These are phyloP conservation scores for Lentinula boryana DNA, from an alignment of 768 basidiomycete genomes.

Conservation along the genomic window DNA sequence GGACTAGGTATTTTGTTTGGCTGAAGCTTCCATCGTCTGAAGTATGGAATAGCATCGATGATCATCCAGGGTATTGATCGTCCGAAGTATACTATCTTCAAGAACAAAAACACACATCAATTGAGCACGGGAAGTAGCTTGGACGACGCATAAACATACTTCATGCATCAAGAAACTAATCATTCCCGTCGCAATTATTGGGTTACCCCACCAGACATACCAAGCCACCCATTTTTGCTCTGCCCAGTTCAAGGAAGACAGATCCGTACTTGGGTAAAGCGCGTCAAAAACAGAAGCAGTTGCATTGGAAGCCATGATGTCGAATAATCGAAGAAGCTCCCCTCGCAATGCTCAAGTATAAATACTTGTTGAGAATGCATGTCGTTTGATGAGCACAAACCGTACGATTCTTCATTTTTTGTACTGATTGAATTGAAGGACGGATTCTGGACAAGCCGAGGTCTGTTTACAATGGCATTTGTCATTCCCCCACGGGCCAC, in stretches of 20 bases:
- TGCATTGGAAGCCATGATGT: slow-evolving; percentile 25
- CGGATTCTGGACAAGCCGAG: neutral
- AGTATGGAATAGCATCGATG: slow-evolving; percentile 91
- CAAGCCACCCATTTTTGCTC: slow-evolving; percentile 85
- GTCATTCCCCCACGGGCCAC: neutral
- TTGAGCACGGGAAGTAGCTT: neutral
- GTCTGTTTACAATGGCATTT: neutral
- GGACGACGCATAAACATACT: slow-evolving; percentile 39
- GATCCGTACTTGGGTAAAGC: slow-evolving; percentile 57
- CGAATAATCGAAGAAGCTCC: neutral
- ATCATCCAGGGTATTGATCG: slow-evolving; percentile 94
- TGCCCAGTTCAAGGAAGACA: slow-evolving; percentile 57
- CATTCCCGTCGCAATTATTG: slow-evolving; percentile 87
- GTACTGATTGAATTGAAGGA: neutral
- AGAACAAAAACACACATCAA: neutral
- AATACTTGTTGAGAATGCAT: neutral
- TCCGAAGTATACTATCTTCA: slow-evolving; percentile 94
- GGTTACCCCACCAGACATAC: slow-evolving; percentile 89
- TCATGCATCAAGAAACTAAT: slow-evolving; percentile 93
- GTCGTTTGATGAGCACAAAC: neutral
- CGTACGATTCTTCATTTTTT: neutral
- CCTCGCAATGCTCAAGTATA: neutral
- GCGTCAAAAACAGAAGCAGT: slow-evolving; percentile 28
- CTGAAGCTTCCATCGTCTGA: slow-evolving; percentile 91
- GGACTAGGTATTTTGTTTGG: slow-evolving; percentile 75